Evolutionary conservation across 2,329 filamentous ascomycete species (phyloP).

Genomic region (Exserohilum rostratum): DNA sequence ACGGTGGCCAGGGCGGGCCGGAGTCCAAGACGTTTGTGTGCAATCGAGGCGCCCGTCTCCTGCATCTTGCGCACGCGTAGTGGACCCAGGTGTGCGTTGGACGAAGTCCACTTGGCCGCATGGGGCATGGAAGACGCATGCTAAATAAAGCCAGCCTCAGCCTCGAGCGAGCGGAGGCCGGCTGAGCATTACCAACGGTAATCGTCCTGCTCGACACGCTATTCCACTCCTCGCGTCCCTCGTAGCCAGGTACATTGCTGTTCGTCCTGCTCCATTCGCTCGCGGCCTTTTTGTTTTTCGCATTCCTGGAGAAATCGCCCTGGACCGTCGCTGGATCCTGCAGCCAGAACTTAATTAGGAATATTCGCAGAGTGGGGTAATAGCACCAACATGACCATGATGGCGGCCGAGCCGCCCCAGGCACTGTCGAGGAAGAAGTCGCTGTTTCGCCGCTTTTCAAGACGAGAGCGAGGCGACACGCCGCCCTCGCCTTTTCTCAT

Average conservation of each 20-base stretch:
- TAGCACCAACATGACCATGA: constrained; percentile 9
- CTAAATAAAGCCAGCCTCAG: constrained; percentile 21
- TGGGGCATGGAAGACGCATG: constrained; percentile 6
- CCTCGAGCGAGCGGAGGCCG: constrained; percentile 11
- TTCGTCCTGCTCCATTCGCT: constrained; percentile 3
- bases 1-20: constrained; percentile 7
- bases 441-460: constrained; percentile 28
- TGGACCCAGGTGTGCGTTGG: constrained; percentile 12
- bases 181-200: constrained; percentile 11
- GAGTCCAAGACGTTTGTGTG: constrained; percentile 1
- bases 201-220: constrained; percentile 3
- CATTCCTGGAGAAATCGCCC: not conserved
- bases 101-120: constrained; percentile 6
- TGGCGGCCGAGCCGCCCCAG: constrained; percentile 20
- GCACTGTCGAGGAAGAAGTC: constrained; percentile 23
- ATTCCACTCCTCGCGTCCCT: constrained; percentile 5
- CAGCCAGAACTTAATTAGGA: not conserved
- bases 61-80: constrained; percentile 2
- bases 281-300: not conserved
- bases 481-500: constrained; percentile 10
- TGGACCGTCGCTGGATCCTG: not conserved
- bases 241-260: not conserved
- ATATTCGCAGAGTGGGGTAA: constrained; percentile 4
- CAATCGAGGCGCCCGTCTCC: constrained; percentile 4
- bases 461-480: constrained; percentile 13